Evolutionary conservation across 257 asterid species (phyloP).

Genomic region (Verbena officinalis): DNA sequence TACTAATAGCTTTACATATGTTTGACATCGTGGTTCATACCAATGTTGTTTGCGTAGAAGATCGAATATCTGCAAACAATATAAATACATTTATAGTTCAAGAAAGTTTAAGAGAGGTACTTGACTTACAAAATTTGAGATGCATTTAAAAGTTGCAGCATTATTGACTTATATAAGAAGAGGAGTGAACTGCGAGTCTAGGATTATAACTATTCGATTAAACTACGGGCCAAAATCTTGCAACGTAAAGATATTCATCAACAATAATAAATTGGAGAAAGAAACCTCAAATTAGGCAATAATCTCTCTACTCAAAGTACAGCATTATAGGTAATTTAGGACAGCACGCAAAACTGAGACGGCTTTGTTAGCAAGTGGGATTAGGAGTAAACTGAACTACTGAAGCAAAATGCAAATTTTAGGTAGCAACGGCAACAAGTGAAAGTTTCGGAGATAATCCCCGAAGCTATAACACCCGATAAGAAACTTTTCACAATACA

Average conservation of each 20-base stretch:
- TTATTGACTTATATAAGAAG: too few species aligned
- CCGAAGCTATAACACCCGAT: constrained; percentile 13
- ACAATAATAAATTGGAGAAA: background rate
- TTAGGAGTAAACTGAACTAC: too few species aligned
- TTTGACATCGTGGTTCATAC: constrained; percentile 76
- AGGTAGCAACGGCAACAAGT: background rate
- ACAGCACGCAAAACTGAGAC: too few species aligned
- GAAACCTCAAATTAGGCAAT: background rate
- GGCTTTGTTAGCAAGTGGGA: too few species aligned
- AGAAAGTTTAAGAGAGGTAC: background rate
- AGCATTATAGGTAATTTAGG: background rate
- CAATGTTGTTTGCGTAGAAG: constrained; percentile 87
- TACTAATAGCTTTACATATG: constrained; percentile 73
- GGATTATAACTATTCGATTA: too few species aligned
- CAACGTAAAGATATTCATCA: too few species aligned
- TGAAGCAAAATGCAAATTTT: too few species aligned
- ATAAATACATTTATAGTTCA: constrained; percentile 2
- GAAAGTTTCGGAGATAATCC: too few species aligned
- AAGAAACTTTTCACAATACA: background rate
- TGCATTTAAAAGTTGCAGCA: background rate
- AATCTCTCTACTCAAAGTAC: background rate
- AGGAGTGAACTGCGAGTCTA: too few species aligned
- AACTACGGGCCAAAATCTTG: too few species aligned
- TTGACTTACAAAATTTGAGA: background rate
- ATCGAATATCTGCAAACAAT: constrained; percentile 60